phyloP scores from a whole-genome alignment of 129 eudicot species.

The Lonicera japonica region DNA sequence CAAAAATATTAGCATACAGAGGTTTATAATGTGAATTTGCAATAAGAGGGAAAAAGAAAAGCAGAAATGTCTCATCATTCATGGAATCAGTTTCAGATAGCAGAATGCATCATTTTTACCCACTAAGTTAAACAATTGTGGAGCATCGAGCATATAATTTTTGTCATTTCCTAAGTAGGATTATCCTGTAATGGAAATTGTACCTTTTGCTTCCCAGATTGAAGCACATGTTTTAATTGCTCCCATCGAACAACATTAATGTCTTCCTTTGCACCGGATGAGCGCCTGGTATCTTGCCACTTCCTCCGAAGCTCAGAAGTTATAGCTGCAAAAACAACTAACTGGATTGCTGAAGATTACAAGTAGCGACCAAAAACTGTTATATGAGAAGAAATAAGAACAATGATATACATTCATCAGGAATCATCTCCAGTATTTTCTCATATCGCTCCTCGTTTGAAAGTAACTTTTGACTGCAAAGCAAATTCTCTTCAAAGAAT shows the following conservation, averaged over 20 bases:
- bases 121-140: not conserved
- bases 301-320: conserved; percentile 65
- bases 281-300: conserved; percentile 69
- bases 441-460: conserved; percentile 69
- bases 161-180: not conserved
- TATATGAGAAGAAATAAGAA: not conserved
- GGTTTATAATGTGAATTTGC: not conserved
- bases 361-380: not conserved
- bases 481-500: conserved; percentile 60
- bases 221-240: conserved; percentile 63
- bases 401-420: conserved; percentile 59
- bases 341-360: not conserved
- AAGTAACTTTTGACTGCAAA: conserved; percentile 64
- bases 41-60: not conserved
- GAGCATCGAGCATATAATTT: not conserved
- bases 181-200: not conserved
- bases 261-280: conserved; percentile 45
- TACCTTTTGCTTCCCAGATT: conserved; percentile 85
- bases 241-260: conserved; percentile 70
- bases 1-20: not conserved
- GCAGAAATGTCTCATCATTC: not conserved
- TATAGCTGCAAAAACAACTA: conserved; percentile 42
- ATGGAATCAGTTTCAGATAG: too few species aligned
- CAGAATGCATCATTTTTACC: too few species aligned
- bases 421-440: conserved; percentile 79